Conservation (phyloP, 179 eudicot genomes). For the Heliamphora pulchella region DNA sequence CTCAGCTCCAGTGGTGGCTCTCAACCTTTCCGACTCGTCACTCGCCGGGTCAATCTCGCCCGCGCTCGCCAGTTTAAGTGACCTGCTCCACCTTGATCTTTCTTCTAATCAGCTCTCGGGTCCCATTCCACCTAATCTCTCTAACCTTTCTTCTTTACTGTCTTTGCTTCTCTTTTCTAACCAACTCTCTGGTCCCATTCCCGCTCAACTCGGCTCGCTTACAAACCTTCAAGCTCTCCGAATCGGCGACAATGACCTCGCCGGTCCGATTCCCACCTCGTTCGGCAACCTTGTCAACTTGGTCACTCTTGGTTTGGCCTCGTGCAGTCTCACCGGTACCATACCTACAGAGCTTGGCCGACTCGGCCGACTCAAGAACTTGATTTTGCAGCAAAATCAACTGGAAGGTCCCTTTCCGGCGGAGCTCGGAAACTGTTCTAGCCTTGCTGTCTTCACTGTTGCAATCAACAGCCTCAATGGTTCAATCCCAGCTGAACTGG, state of each 20-base stretch:
- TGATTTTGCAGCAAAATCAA: constrained; percentile 61
- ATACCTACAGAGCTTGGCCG: constrained; percentile 60
- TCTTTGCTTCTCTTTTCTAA: constrained; percentile 68
- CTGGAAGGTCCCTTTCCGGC: constrained; percentile 60
- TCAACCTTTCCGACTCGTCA: constrained; percentile 61
- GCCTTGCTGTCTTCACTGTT: constrained; percentile 45
- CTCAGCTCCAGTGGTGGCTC: constrained; percentile 38
- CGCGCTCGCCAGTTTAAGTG: constrained; percentile 38
- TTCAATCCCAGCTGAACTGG: constrained; percentile 47
- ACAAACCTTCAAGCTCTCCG: constrained; percentile 45
- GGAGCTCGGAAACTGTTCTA: constrained; percentile 57
- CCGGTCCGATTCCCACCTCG: constrained; percentile 56
- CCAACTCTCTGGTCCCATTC: constrained; percentile 68
- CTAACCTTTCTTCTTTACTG: constrained; percentile 53
- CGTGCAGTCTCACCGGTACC: constrained; percentile 57
- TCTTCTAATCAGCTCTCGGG: constrained; percentile 64
- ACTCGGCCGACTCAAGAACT: constrained; percentile 36
- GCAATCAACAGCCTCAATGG: constrained; percentile 67
- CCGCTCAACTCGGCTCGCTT: constrained; percentile 60
- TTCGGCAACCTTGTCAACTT: constrained; percentile 53
- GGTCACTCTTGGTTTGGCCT: constrained; percentile 67
- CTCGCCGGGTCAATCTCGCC: constrained; percentile 69
- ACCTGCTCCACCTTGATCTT: constrained; percentile 79
- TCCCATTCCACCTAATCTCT: constrained; percentile 78
- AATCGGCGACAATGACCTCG: constrained; percentile 74